Base-by-base conservation (phyloP, 306 rosid species). In the Quercus engelmannii region DNA sequence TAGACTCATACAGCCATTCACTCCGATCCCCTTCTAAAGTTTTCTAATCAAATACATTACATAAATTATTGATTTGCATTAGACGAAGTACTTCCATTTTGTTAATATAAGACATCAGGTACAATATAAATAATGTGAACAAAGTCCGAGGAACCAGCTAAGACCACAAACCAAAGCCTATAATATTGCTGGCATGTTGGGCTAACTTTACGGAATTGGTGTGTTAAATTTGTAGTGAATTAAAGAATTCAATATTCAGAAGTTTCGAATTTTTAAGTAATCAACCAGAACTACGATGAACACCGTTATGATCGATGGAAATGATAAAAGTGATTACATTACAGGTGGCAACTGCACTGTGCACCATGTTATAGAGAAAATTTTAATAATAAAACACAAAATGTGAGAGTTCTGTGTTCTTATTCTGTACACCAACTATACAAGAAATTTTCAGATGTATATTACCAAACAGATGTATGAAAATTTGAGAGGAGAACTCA, bases 351-450 rank as follows among this genome's bases (percentile, higher is more conserved):
- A 65, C 21, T 6, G 23, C 71, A 65, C 21, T 12, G 15, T 49
- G 54, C 46, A 38, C 46, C 21, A 13, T 63, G 5, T 13, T 30
- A 21, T 2, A 15, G 21, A 63, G 23, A 31, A 26, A 64, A 3
- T 18, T 18, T 67, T 6, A 6, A 8, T 33, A 18, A 26, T 15
- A 17, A 64, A 19, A 67, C 51, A 33, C 51, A 1, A 67, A 67
- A 67, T 33, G 71, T 21, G 51, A 2, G 26, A 18, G 51, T 67
- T 33, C 38, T 33, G 25, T 33, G 71, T 12, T 58, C 52, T 12
- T 19, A 55, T 65, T 55, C 79, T 68, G 52, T 80, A 68, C 75
- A 74, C 14, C 68, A 49, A 68, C 25, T 55, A 74, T 33, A 21
- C 70, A 74, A 3, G 55, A 51, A 80, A 67, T 35, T 54, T 38